These are phyloP conservation scores for Micractinium sp. DNA, from an alignment of 139 green algal species.

Conservation along the genomic window DNA sequence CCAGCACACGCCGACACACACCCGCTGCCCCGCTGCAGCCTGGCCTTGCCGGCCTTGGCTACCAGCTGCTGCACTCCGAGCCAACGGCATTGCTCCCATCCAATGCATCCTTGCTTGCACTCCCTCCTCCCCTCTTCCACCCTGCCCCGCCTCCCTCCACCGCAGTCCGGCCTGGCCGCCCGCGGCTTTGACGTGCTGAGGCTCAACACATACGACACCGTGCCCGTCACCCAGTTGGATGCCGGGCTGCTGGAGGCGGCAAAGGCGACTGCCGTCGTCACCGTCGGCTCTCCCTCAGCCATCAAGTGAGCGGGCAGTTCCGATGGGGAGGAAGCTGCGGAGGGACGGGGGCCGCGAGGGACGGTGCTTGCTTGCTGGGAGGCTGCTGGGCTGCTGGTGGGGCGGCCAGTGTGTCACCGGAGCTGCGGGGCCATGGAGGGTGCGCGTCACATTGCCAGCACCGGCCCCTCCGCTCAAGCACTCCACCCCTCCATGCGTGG, in stretches of 20 bases:
- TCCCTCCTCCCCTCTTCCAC: no score
- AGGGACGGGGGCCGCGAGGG: no score
- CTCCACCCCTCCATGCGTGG: neutral
- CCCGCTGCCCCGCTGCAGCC: no score
- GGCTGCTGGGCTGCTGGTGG: no score
- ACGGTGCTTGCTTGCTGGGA: neutral
- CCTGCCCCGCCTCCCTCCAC: neutral
- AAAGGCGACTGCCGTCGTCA: constrained; percentile 66
- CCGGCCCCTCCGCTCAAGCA: neutral
- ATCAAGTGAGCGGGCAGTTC: constrained; percentile 76
- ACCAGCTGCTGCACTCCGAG: neutral
- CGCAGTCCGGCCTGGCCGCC: constrained; percentile 68
- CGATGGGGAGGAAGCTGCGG: constrained; percentile 60
- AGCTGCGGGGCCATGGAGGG: no score
- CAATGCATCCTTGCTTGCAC: neutral
- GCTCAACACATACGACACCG: constrained; percentile 90
- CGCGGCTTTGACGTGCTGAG: constrained; percentile 75
- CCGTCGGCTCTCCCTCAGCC: constrained; percentile 88
- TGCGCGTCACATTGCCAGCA: no score
- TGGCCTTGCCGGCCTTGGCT: neutral
- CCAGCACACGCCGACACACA: no score
- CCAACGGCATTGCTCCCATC: no score
- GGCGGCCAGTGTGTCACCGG: no score
- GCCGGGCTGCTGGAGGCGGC: constrained; percentile 55
- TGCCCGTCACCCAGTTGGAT: constrained; percentile 58